Conservation (phyloP, 148 eudicot species). For the Vaccinium vitisidaea region DNA sequence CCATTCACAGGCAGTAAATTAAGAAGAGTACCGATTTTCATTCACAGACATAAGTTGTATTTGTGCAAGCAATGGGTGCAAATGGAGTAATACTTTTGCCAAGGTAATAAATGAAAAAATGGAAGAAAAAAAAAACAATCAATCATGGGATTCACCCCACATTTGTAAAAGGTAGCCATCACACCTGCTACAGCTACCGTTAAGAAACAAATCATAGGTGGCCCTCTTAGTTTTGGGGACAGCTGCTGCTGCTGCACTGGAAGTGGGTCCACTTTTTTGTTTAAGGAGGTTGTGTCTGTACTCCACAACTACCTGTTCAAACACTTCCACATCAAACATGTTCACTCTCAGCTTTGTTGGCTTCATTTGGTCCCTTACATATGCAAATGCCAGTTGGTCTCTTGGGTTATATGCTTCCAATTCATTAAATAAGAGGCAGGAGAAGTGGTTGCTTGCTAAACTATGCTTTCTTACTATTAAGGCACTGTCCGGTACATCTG, state of each 20-base stretch:
- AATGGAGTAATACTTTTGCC: not conserved
- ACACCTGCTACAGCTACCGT: conserved; percentile 50
- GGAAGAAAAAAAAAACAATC: conserved; percentile 13
- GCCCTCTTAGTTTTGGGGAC: conserved; percentile 37
- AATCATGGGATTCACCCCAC: conserved; percentile 75
- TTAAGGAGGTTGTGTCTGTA: conserved; percentile 71
- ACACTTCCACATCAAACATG: conserved; percentile 87
- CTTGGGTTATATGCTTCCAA: conserved; percentile 79
- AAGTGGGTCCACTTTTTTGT: conserved; percentile 19
- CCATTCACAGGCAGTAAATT: too few relatives aligned
- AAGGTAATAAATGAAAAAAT: not conserved
- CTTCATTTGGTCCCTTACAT: conserved; percentile 77
- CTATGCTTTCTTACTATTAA: conserved; percentile 78
- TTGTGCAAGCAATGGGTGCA: not conserved
- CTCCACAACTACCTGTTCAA: conserved; percentile 78
- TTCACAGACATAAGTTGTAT: not conserved
- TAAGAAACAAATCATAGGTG: conserved; percentile 33
- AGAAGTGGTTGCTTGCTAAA: conserved; percentile 48
- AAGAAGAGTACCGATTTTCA: too few relatives aligned
- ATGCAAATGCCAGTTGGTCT: conserved; percentile 86
- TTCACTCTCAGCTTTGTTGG: conserved; percentile 66
- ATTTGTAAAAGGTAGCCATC: conserved; percentile 52
- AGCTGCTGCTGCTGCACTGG: conserved; percentile 7
- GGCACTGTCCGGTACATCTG: conserved; percentile 91
- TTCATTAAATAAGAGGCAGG: conserved; percentile 84